These are phyloP conservation scores for Emmonsiellopsis sp. DNA, from an alignment of 2,329 filamentous ascomycete species.

Conservation along the genomic window DNA sequence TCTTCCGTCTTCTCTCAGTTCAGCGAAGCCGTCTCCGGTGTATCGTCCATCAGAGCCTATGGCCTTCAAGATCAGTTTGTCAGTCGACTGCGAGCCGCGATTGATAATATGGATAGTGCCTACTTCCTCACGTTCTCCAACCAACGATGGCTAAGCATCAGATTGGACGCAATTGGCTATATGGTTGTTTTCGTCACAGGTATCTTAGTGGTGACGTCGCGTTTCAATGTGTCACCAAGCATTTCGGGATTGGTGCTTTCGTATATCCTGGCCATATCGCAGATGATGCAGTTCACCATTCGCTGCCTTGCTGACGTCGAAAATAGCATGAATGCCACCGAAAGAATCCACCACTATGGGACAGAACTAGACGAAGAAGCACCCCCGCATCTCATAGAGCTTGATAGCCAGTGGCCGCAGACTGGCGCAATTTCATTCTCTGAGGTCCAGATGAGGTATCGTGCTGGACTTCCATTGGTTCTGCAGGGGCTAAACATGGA, in stretches of 20 bases:
- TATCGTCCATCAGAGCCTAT: slow-evolving; percentile 81
- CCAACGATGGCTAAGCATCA: slow-evolving; percentile 81
- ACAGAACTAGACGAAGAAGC: slow-evolving; percentile 81
- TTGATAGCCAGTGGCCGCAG: slow-evolving; percentile 72
- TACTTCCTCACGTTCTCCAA: slow-evolving; percentile 95
- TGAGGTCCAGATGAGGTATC: slow-evolving; percentile 70
- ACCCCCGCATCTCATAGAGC: slow-evolving; percentile 62
- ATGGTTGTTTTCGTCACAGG: slow-evolving; percentile 77
- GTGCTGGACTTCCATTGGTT: slow-evolving; percentile 61
- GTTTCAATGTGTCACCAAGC: slow-evolving; percentile 74
- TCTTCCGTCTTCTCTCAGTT: slow-evolving; percentile 87
- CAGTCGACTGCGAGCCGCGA: slow-evolving; percentile 55
- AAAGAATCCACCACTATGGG: slow-evolving; percentile 84
- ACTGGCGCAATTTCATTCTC: slow-evolving; percentile 71
- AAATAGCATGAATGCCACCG: slow-evolving; percentile 96
- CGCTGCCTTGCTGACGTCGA: slow-evolving; percentile 91
- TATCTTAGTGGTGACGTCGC: slow-evolving; percentile 83
- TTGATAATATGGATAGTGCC: slow-evolving; percentile 87
- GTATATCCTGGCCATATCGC: slow-evolving; percentile 86
- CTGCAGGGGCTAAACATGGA: slow-evolving; percentile 53
- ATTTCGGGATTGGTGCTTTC: slow-evolving; percentile 82
- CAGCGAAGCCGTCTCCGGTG: slow-evolving; percentile 67
- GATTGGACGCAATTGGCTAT: slow-evolving; percentile 77
- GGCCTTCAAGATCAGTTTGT: slow-evolving; percentile 70
- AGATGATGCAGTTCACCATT: slow-evolving; percentile 93